phyloP scores from a whole-genome alignment of 2,329 filamentous ascomycete genomes.

The Claviceps sp. region DNA sequence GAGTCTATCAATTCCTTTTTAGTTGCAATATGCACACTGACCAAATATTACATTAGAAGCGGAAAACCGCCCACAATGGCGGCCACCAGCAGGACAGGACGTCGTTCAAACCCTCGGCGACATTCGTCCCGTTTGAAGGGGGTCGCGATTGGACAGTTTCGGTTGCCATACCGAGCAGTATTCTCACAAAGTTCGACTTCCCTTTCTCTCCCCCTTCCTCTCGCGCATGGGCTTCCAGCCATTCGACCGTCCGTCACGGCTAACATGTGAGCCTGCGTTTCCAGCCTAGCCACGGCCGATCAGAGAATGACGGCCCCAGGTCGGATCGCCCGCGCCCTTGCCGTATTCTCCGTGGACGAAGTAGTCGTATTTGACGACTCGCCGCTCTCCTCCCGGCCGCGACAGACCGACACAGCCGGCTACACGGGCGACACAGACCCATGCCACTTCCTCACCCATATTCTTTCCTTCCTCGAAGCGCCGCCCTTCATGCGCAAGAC shows the following conservation, averaged over 20 bases:
- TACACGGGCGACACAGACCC: conserved; percentile 63
- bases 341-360: conserved; percentile 77
- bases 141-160: conserved; percentile 63
- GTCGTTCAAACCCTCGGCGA: conserved; percentile 50
- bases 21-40: no score
- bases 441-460: conserved; percentile 64
- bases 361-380: conserved; percentile 70
- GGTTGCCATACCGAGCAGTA: conserved; percentile 64
- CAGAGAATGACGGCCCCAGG: conserved; percentile 61
- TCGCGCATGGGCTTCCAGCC: background rate
- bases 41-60: conserved; percentile 26
- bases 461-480: conserved; percentile 71
- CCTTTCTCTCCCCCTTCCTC: background rate
- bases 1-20: background rate
- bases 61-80: conserved; percentile 32
- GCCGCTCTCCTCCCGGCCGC: conserved; percentile 30
- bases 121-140: conserved; percentile 49
- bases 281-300: conserved; percentile 57
- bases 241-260: background rate
- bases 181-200: conserved; percentile 52
- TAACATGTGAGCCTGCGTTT: background rate
- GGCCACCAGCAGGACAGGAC: conserved; percentile 23
- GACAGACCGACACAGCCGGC: conserved; percentile 33
- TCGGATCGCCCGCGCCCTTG: conserved; percentile 66
- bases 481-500: conserved; percentile 67